A percentile compares a stretch with the other conserved stretches of the same genome.
Conservation (phyloP, 805 yeast species). For the Ogataea nonfermentans region DNA sequence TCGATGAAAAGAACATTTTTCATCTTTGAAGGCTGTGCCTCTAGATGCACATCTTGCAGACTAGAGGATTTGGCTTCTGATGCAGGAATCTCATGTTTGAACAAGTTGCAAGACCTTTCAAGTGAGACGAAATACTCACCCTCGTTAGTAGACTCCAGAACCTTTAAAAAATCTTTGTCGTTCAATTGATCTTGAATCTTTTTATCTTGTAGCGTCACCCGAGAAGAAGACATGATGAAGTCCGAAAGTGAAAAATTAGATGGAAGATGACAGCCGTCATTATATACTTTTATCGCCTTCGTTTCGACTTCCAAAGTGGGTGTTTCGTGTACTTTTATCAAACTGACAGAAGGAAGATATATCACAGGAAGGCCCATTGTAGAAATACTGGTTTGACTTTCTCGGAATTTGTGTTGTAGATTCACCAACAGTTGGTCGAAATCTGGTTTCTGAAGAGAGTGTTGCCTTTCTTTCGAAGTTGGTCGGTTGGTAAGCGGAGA, state of each 20-base stretch:
- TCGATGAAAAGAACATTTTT: conserved; percentile 17
- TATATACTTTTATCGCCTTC: conserved; percentile 2
- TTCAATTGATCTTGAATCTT: background rate
- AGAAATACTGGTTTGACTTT: background rate
- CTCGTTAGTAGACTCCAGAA: background rate
- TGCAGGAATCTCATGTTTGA: conserved; percentile 5
- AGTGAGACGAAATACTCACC: too few species aligned
- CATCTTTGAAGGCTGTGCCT: background rate
- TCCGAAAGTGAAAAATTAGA: background rate
- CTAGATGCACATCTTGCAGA: too few species aligned
- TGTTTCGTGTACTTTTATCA: background rate
- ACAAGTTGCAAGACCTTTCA: background rate
- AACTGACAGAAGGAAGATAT: background rate
- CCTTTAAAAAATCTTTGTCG: background rate
- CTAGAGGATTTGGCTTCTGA: conserved; percentile 8
- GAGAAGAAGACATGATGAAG: background rate
- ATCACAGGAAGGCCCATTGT: conserved; percentile 3
- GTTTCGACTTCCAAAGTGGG: background rate
- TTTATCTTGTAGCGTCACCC: background rate
- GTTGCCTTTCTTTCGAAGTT: too few species aligned
- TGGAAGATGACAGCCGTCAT: background rate
- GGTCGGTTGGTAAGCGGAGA: too few species aligned
- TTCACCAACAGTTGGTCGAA: background rate
- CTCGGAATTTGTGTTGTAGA: background rate
- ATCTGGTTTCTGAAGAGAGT: too few species aligned